A percentile compares a stretch with the other conserved stretches of the same genome.
These are phyloP conservation scores for Klebsormidium nitens DNA, from an alignment of 139 green algal species.

Conservation along the genomic window DNA sequence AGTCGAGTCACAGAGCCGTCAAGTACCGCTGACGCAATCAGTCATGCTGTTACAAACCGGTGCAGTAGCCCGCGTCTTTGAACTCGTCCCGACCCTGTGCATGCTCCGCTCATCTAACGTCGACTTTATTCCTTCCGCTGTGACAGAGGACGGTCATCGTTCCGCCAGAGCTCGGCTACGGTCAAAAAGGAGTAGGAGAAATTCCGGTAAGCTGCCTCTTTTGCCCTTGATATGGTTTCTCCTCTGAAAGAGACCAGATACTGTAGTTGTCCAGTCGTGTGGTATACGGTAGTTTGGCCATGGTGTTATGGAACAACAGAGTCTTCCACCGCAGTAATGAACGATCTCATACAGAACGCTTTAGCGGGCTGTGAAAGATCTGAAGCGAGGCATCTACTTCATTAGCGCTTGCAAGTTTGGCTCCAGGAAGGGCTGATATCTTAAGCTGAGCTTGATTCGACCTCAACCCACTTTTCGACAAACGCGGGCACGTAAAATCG, in stretches of 20 bases:
- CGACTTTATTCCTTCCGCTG: background rate
- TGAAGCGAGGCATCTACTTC: background rate
- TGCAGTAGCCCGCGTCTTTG: conserved; percentile 2
- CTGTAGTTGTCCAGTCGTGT: background rate
- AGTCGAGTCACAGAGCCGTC: background rate
- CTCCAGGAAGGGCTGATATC: too few species aligned
- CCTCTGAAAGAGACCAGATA: too few species aligned
- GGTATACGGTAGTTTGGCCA: background rate
- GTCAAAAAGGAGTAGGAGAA: conserved; percentile 57
- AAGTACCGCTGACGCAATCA: background rate
- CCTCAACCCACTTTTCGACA: too few species aligned
- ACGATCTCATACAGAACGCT: background rate
- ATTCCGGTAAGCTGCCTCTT: conserved; percentile 46
- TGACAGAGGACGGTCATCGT: conserved; percentile 55
- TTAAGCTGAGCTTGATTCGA: too few species aligned
- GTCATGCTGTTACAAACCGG: background rate
- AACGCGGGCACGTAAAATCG: too few species aligned
- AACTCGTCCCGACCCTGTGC: background rate
- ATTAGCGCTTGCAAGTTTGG: too few species aligned
- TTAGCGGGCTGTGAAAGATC: background rate
- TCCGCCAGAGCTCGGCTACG: conserved; percentile 56
- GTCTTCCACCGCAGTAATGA: background rate
- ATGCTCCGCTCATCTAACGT: conserved; percentile 6
- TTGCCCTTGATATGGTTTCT: too few species aligned
- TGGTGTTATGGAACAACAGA: background rate